Percentiles rank a stretch among this genome's conserved stretches.
These are phyloP conservation scores for Phoenix roebelenii DNA, from an alignment of 176 grass and related monocot genomes.

Conservation along the genomic window DNA sequence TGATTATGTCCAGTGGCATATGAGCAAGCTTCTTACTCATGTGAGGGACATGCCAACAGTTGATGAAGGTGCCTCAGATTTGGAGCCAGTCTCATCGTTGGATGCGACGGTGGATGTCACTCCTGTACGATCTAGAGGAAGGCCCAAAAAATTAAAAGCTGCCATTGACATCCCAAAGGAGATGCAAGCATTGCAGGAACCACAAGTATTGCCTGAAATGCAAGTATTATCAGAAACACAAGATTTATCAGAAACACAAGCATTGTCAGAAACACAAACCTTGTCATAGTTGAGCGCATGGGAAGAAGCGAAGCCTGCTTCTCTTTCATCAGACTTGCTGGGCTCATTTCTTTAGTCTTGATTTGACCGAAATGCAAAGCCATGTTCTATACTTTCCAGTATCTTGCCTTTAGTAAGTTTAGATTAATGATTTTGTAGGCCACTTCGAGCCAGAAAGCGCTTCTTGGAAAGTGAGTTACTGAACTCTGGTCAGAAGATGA, in stretches of 20 bases:
- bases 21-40: constrained; percentile 37
- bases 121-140: constrained; percentile 29
- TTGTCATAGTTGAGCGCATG: not conserved
- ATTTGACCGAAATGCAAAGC: too few species aligned
- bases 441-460: too few species aligned
- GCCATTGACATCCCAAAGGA: constrained; percentile 6
- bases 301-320: too few species aligned
- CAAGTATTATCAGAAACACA: constrained; percentile 8
- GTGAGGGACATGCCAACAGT: constrained; percentile 32
- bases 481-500: too few species aligned
- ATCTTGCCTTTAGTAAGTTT: too few species aligned
- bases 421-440: too few species aligned
- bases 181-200: constrained; percentile 6
- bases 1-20: constrained; percentile 29
- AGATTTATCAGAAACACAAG: constrained; percentile 26
- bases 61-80: constrained; percentile 27
- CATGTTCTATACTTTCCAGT: too few species aligned
- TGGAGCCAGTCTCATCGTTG: constrained; percentile 16
- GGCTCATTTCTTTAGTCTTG: too few species aligned
- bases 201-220: not conserved
- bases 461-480: too few species aligned
- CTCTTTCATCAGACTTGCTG: too few species aligned
- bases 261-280: constrained; percentile 15
- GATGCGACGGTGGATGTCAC: constrained; percentile 26
- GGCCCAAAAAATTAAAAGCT: constrained; percentile 30